These are phyloP conservation scores for Hymenoscyphus fraxineus DNA, from an alignment of 2,329 filamentous ascomycete genomes.

Conservation along the genomic window DNA sequence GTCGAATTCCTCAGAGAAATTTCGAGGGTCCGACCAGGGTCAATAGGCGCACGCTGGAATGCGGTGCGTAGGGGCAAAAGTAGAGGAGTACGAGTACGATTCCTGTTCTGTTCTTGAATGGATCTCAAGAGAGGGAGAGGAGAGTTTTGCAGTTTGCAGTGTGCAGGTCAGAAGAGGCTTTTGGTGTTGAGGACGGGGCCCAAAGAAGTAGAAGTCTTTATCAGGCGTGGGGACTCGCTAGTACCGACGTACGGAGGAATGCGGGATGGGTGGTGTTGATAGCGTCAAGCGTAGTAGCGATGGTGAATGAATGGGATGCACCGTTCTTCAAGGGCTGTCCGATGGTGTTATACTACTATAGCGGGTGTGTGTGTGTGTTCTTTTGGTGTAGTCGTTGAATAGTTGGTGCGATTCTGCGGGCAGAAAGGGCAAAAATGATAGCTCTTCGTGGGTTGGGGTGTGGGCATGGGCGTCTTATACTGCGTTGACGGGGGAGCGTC, in stretches of 20 bases:
- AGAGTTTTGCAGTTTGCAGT: not conserved
- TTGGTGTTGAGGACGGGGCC: conserved; percentile 3
- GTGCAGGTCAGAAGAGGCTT: not conserved
- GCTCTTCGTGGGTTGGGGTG: not conserved
- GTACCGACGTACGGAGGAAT: not conserved
- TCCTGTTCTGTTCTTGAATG: not conserved
- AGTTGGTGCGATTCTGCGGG: not conserved
- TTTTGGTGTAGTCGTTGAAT: not conserved
- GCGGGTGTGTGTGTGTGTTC: not conserved
- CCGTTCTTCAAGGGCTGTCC: not conserved
- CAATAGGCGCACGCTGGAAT: not conserved
- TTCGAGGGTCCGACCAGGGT: conserved; percentile 3
- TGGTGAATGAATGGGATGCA: not conserved
- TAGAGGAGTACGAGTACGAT: not conserved
- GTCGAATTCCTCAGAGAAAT: conserved; percentile 24
- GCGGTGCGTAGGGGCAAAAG: not conserved
- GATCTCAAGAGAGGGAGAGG: not conserved
- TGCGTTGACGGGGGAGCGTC: not conserved
- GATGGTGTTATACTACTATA: not conserved
- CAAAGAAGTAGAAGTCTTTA: not conserved
- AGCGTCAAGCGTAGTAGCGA: not conserved
- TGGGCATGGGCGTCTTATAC: conserved; percentile 1
- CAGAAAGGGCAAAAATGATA: not conserved
- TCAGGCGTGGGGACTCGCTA: not conserved
- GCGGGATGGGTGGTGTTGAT: not conserved